These are phyloP conservation scores for Torrubiellomyces zombiae DNA, from an alignment of 2,329 filamentous ascomycete genomes.

Conservation along the genomic window DNA sequence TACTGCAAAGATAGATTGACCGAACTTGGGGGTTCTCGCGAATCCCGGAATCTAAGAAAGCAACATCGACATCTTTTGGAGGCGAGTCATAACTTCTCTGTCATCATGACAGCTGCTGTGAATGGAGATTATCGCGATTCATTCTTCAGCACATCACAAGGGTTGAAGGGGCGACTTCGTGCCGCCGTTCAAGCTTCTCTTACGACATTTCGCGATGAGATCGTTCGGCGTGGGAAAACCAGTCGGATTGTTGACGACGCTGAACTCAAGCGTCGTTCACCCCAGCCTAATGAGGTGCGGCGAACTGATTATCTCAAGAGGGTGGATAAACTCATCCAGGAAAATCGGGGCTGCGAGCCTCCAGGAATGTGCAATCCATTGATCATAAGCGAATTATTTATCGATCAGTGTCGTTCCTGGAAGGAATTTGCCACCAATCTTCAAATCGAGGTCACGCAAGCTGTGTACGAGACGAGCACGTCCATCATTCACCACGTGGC, in stretches of 20 bases:
- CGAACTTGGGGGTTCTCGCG: constrained; percentile 30
- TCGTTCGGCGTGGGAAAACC: constrained; percentile 23
- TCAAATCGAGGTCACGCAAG: constrained; percentile 3
- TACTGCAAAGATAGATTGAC: constrained; percentile 20
- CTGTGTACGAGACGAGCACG: constrained; percentile 3
- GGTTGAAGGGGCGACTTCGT: constrained; percentile 29
- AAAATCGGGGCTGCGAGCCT: constrained; percentile 29
- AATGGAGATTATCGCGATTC: constrained; percentile 32
- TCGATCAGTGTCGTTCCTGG: constrained; percentile 41
- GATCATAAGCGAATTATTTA: constrained; percentile 41
- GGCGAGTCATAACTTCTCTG: constrained; percentile 26
- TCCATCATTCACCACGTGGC: constrained; percentile 5
- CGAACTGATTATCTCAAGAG: constrained; percentile 7
- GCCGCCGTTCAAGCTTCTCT: constrained; percentile 31
- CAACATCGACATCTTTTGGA: constrained; percentile 30
- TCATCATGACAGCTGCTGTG: constrained; percentile 25
- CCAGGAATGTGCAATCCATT: constrained; percentile 44
- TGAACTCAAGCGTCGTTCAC: background rate
- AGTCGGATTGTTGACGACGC: constrained; percentile 13
- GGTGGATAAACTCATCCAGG: constrained; percentile 8
- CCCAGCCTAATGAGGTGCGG: constrained; percentile 1
- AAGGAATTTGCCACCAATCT: constrained; percentile 18
- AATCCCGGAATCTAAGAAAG: constrained; percentile 24
- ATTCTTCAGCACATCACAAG: constrained; percentile 29
- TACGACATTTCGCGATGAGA: constrained; percentile 24